Percentiles rank a stretch among this genome's conserved stretches.
These are phyloP conservation scores for Backusella sp. DNA, from an alignment of 192 early-diverging fungal species.

Conservation along the genomic window DNA sequence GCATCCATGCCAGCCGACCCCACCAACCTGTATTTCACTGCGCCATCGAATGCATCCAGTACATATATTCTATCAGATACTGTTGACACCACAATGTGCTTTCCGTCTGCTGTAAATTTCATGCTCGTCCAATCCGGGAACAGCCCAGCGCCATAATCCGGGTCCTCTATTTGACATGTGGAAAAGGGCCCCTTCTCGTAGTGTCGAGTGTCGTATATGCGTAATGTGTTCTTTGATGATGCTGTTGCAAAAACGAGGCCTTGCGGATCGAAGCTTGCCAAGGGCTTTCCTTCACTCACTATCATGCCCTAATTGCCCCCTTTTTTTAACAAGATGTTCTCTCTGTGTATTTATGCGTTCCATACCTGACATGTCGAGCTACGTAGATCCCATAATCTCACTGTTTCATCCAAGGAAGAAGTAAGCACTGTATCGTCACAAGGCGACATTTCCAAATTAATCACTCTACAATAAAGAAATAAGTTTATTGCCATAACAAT, in stretches of 20 bases:
- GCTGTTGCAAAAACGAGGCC: constrained; percentile 77
- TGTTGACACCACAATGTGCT: constrained; percentile 69
- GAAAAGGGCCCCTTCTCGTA: constrained; percentile 46
- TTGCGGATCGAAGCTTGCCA: constrained; percentile 75
- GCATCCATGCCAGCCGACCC: constrained; percentile 38
- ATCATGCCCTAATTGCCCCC: constrained; percentile 33
- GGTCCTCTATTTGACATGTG: constrained; percentile 31
- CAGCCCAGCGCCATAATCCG: constrained; percentile 11
- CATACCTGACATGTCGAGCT: constrained; percentile 56
- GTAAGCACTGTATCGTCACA: constrained; percentile 81
- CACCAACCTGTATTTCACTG: constrained; percentile 42
- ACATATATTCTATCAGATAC: constrained; percentile 55
- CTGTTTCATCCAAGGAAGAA: constrained; percentile 71
- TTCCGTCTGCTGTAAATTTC: constrained; percentile 77
- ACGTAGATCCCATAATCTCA: constrained; percentile 86
- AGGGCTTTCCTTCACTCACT: constrained; percentile 40
- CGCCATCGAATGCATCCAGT: constrained; percentile 64
- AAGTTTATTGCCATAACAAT: neutral
- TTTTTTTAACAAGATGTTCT: too few species aligned
- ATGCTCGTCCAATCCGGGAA: constrained; percentile 54
- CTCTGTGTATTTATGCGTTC: neutral
- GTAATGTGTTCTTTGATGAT: constrained; percentile 47
- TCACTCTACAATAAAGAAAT: constrained; percentile 44
- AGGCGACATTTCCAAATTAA: constrained; percentile 79
- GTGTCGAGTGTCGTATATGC: constrained; percentile 71